phyloP scores from a whole-genome alignment of 768 basidiomycete species.

The Leucocoprinus leucothites region DNA sequence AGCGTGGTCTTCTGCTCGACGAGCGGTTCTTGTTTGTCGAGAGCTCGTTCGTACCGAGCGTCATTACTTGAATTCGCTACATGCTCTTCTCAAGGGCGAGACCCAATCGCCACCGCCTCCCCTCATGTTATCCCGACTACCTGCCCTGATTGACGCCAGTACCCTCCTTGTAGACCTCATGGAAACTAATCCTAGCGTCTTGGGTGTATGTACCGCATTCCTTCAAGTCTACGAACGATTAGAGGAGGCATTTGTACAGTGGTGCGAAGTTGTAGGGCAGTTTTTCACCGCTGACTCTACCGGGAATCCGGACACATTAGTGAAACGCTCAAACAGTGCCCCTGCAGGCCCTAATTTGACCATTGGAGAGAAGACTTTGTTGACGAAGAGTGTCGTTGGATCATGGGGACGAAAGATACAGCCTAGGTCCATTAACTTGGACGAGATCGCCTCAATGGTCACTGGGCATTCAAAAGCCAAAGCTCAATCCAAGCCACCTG shows the following conservation, averaged over 20 bases:
- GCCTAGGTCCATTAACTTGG: slow-evolving; percentile 6
- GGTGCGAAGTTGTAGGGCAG: slow-evolving; percentile 53
- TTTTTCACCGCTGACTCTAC: not conserved
- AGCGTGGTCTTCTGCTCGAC: slow-evolving; percentile 34
- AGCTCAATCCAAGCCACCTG: slow-evolving; percentile 19
- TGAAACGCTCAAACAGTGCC: slow-evolving; percentile 5
- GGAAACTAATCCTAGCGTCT: slow-evolving; percentile 58
- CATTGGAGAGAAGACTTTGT: not conserved
- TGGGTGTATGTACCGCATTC: slow-evolving; percentile 62
- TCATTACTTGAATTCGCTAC: slow-evolving; percentile 37
- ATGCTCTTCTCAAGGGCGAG: slow-evolving; percentile 28
- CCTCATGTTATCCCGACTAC: slow-evolving; percentile 48
- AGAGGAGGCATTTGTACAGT: slow-evolving; percentile 53
- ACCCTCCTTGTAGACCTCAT: slow-evolving; percentile 44
- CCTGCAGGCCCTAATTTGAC: not conserved
- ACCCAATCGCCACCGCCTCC: slow-evolving; percentile 45
- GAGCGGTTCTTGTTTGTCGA: slow-evolving; percentile 35
- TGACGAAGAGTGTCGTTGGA: slow-evolving; percentile 14
- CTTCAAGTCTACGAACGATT: slow-evolving; percentile 47
- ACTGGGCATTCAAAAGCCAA: slow-evolving; percentile 6
- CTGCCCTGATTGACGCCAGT: slow-evolving; percentile 48
- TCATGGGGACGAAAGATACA: slow-evolving; percentile 17
- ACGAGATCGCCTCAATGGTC: not conserved
- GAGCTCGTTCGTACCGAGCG: slow-evolving; percentile 42
- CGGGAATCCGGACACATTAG: not conserved